Conservation (phyloP, 805 yeast species). For the Nakazawaea ernobii region DNA sequence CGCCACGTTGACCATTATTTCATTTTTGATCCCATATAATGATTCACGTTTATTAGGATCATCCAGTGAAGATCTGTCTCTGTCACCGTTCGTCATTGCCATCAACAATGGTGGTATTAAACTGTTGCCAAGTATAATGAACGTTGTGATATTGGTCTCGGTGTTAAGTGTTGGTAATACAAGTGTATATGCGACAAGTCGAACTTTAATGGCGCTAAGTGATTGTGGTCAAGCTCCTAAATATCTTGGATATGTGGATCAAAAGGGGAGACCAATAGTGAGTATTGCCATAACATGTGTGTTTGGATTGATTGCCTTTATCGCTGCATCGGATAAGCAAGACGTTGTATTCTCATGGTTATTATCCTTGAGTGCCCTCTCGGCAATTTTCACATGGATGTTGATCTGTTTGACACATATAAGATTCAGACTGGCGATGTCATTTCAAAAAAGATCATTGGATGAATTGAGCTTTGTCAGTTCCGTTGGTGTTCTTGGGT, state of each 20-base stretch:
- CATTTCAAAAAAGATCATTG: slow-evolving; percentile 33
- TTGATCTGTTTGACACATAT: slow-evolving; percentile 38
- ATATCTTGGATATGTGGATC: slow-evolving; percentile 37
- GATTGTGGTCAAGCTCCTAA: slow-evolving; percentile 40
- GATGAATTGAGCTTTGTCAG: slow-evolving; percentile 36
- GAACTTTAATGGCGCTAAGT: slow-evolving; percentile 44
- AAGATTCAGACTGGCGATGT: slow-evolving; percentile 41
- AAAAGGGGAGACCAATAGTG: slow-evolving; percentile 43
- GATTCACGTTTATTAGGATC: slow-evolving; percentile 29
- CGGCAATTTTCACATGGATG: slow-evolving; percentile 45
- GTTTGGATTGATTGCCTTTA: slow-evolving; percentile 37
- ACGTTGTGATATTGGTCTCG: slow-evolving; percentile 33
- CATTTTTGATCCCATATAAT: slow-evolving; percentile 40
- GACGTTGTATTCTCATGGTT: slow-evolving; percentile 32
- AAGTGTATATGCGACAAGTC: slow-evolving; percentile 49
- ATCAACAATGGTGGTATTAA: slow-evolving; percentile 29
- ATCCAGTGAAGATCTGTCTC: slow-evolving; percentile 25
- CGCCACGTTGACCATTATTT: slow-evolving; percentile 35
- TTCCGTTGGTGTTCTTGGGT: slow-evolving; percentile 37
- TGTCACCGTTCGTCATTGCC: slow-evolving; percentile 46
- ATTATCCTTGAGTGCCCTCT: slow-evolving; percentile 42
- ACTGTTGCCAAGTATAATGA: slow-evolving; percentile 34
- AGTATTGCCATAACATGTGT: slow-evolving; percentile 34
- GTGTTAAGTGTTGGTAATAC: slow-evolving; percentile 44
- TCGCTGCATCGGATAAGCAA: slow-evolving; percentile 36